Evolutionary conservation across 2,329 filamentous ascomycete genomes (phyloP).

Genomic region (Arthrobotrys sinensis): DNA sequence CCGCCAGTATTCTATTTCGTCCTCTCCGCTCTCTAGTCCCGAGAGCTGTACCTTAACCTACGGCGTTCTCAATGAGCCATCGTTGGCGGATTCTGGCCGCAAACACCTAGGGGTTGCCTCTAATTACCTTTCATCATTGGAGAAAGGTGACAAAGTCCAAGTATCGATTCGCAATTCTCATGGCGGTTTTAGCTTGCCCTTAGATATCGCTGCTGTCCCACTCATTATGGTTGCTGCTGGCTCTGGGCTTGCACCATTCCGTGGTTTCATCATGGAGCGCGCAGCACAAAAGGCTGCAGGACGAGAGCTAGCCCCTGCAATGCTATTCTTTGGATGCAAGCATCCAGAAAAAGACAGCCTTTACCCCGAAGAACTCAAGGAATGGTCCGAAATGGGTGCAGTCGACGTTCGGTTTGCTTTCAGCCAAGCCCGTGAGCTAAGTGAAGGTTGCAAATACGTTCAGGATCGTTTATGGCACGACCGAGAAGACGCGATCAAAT

Average conservation of each 20-base stretch:
- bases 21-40: slow-evolving; percentile 76
- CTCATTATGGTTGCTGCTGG: slow-evolving; percentile 72
- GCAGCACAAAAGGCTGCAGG: slow-evolving; percentile 71
- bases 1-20: slow-evolving; percentile 85
- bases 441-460: slow-evolving; percentile 72
- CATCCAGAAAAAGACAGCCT: slow-evolving; percentile 73
- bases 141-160: slow-evolving; percentile 68
- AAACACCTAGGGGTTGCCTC: slow-evolving; percentile 75
- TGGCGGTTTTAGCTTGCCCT: slow-evolving; percentile 71
- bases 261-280: slow-evolving; percentile 76
- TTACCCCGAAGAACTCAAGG: slow-evolving; percentile 73
- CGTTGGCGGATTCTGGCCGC: slow-evolving; percentile 69
- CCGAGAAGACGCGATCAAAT: slow-evolving; percentile 68
- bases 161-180: slow-evolving; percentile 69
- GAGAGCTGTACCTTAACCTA: slow-evolving; percentile 77
- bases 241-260: slow-evolving; percentile 76
- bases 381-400: slow-evolving; percentile 75
- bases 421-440: slow-evolving; percentile 69
- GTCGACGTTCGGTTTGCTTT: slow-evolving; percentile 77
- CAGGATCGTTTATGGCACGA: slow-evolving; percentile 72
- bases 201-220: slow-evolving; percentile 69
- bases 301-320: slow-evolving; percentile 73
- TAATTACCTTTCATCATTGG: slow-evolving; percentile 73
- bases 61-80: slow-evolving; percentile 75
- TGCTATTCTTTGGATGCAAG: slow-evolving; percentile 79